These are phyloP conservation scores for Tricholoma sp. DNA, from an alignment of 768 basidiomycete species.

Conservation along the genomic window DNA sequence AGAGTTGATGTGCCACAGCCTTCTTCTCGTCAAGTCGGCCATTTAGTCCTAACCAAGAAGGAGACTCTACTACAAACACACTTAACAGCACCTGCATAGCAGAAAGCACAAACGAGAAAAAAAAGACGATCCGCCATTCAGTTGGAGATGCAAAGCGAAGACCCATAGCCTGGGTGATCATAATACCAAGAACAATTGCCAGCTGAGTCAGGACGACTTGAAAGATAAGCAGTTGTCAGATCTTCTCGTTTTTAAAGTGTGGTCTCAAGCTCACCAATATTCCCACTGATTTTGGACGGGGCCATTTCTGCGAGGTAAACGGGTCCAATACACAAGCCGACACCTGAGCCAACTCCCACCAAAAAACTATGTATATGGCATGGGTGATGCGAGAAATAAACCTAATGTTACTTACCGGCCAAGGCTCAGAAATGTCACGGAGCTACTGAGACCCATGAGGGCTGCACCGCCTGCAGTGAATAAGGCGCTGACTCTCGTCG, in stretches of 20 bases:
- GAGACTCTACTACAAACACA: slow-evolving; percentile 61
- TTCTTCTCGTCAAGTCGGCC: slow-evolving; percentile 48
- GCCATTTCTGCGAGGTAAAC: slow-evolving; percentile 85
- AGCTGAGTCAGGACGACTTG: slow-evolving; percentile 78
- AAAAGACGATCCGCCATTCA: slow-evolving; percentile 67
- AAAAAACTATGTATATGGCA: slow-evolving; percentile 39
- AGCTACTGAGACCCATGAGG: slow-evolving; percentile 62
- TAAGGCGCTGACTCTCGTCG: slow-evolving; percentile 53
- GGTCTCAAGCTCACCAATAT: slow-evolving; percentile 51
- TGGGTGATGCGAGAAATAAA: background rate
- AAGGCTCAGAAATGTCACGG: slow-evolving; percentile 48
- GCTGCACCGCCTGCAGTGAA: slow-evolving; percentile 54
- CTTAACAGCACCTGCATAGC: slow-evolving; percentile 52
- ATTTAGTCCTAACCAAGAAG: slow-evolving; percentile 54
- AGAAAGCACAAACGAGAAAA: slow-evolving; percentile 55
- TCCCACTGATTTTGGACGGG: slow-evolving; percentile 70
- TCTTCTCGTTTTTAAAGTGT: background rate
- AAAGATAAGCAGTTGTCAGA: background rate
- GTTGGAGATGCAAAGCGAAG: slow-evolving; percentile 63
- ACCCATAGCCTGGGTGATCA: slow-evolving; percentile 79
- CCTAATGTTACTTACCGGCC: slow-evolving; percentile 50
- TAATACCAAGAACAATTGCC: slow-evolving; percentile 80
- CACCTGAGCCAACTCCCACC: slow-evolving; percentile 65
- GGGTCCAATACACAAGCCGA: slow-evolving; percentile 77
- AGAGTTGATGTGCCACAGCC: slow-evolving; percentile 43